Evolutionary conservation across 1,284 basidiomycete species (phyloP).

Genomic region (Marasmius fiardii): DNA sequence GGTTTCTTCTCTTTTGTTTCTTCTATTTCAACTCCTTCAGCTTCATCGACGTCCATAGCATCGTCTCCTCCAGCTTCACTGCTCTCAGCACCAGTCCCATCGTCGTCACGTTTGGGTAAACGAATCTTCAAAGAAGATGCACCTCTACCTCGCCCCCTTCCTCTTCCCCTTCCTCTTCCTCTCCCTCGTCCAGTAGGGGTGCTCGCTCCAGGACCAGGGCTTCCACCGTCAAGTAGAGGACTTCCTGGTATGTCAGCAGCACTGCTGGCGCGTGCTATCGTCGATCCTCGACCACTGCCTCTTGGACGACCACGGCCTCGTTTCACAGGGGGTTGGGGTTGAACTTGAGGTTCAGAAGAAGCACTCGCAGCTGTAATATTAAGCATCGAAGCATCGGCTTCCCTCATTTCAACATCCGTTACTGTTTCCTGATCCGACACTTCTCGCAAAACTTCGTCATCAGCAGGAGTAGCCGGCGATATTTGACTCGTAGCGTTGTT

Average conservation of each 20-base stretch:
- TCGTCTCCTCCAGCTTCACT: conserved; percentile 41
- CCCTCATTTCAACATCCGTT: conserved; percentile 1
- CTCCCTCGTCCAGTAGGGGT: conserved; percentile 25
- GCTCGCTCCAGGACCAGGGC: conserved; percentile 20
- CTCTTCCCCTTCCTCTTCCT: conserved; percentile 33
- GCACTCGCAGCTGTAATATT: neutral
- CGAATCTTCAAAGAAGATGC: conserved; percentile 38
- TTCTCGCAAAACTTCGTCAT: neutral
- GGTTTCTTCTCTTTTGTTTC: conserved; percentile 47
- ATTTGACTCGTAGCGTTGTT: neutral
- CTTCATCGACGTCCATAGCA: conserved; percentile 35
- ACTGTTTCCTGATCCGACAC: conserved; percentile 6
- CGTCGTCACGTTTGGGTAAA: conserved; percentile 47
- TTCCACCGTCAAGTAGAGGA: neutral
- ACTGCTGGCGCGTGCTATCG: conserved; percentile 12
- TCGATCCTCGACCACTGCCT: conserved; percentile 26
- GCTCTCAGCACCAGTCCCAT: conserved; percentile 33
- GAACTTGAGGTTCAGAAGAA: neutral
- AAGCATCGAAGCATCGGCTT: conserved; percentile 4
- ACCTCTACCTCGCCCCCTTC: conserved; percentile 30
- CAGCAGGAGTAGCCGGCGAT: neutral
- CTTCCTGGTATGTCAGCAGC: neutral
- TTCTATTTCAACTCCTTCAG: conserved; percentile 46
- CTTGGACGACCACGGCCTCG: conserved; percentile 20
- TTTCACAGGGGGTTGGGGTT: conserved; percentile 16